Conservation (phyloP, 2,329 filamentous ascomycete species). For the Aspergillus tubingensis region DNA sequence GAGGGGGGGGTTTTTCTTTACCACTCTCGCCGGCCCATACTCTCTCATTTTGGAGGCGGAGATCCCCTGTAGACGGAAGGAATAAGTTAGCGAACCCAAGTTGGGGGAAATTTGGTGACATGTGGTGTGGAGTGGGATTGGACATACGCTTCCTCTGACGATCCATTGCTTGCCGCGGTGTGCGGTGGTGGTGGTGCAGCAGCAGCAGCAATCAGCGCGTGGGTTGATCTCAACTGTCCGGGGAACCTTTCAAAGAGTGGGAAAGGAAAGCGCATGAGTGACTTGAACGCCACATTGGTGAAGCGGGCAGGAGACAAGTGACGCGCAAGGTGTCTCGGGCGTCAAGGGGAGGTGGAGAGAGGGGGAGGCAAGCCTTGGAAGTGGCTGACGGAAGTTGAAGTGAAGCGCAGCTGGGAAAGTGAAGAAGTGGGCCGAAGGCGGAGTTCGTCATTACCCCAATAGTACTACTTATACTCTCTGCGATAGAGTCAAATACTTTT, state of each 20-base stretch:
- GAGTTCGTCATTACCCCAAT: neutral
- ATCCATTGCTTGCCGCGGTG: slow-evolving; percentile 45
- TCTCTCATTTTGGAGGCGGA: slow-evolving; percentile 82
- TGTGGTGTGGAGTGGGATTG: neutral
- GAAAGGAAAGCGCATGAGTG: slow-evolving; percentile 38
- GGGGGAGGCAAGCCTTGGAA: neutral
- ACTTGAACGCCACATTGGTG: slow-evolving; percentile 44
- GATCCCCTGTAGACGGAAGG: slow-evolving; percentile 64
- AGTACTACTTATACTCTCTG: too few relatives aligned
- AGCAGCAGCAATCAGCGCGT: slow-evolving; percentile 17
- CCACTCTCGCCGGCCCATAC: slow-evolving; percentile 89
- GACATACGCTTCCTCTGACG: slow-evolving; percentile 52
- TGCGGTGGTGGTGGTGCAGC: slow-evolving; percentile 12
- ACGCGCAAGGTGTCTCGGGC: slow-evolving; percentile 18
- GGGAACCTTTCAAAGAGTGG: slow-evolving; percentile 38
- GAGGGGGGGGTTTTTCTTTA: slow-evolving; percentile 40
- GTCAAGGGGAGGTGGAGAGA: slow-evolving; percentile 1
- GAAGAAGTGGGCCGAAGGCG: slow-evolving; percentile 4
- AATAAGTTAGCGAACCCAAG: neutral
- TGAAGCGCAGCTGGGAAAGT: neutral
- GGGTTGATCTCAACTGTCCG: slow-evolving; percentile 32
- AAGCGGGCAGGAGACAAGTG: slow-evolving; percentile 6
- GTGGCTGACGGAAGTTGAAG: slow-evolving; percentile 10
- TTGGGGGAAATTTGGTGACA: neutral
- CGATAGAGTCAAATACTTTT: too few relatives aligned